Conservation (phyloP, 805 yeast species). For the Limtongia smithiae region DNA sequence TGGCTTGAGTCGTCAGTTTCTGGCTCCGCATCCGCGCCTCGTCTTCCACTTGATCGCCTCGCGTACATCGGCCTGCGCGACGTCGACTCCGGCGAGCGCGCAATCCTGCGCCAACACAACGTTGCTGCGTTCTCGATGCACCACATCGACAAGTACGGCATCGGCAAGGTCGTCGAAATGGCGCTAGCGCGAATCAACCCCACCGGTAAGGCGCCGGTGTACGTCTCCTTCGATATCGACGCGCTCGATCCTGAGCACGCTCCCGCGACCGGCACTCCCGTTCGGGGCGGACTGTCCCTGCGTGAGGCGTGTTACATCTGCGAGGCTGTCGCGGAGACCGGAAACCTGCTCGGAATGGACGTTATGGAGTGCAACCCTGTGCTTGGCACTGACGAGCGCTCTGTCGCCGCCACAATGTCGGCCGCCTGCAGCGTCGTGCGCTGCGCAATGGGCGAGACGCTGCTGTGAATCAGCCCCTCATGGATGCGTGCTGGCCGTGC, state of each 20-base stretch:
- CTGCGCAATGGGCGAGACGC: constrained; percentile 91
- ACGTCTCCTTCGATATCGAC: constrained; percentile 91
- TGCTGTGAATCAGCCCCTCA: constrained; percentile 45
- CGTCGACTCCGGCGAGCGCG: constrained; percentile 81
- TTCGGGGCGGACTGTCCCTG: constrained; percentile 89
- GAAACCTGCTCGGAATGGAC: constrained; percentile 82
- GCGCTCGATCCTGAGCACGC: constrained; percentile 93
- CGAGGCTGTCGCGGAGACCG: constrained; percentile 87
- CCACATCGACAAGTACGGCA: constrained; percentile 91
- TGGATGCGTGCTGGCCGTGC: neutral
- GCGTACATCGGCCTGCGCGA: constrained; percentile 95
- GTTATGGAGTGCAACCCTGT: constrained; percentile 92
- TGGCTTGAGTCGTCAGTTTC: no score
- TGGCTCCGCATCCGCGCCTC: no score
- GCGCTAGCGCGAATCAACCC: constrained; percentile 80
- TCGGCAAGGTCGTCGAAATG: constrained; percentile 85
- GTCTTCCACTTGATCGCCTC: constrained; percentile 62
- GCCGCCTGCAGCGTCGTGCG: constrained; percentile 89
- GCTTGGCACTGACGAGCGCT: constrained; percentile 71
- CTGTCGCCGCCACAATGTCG: constrained; percentile 77
- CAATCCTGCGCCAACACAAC: constrained; percentile 62
- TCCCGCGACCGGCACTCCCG: constrained; percentile 98
- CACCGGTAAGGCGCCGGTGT: constrained; percentile 67
- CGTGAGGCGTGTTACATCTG: constrained; percentile 91
- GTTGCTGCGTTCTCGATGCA: constrained; percentile 92